A percentile compares a stretch with the other conserved stretches of the same genome.
Evolutionary conservation across 139 green algal genomes (phyloP).

Genomic region (Closterium sp.): DNA sequence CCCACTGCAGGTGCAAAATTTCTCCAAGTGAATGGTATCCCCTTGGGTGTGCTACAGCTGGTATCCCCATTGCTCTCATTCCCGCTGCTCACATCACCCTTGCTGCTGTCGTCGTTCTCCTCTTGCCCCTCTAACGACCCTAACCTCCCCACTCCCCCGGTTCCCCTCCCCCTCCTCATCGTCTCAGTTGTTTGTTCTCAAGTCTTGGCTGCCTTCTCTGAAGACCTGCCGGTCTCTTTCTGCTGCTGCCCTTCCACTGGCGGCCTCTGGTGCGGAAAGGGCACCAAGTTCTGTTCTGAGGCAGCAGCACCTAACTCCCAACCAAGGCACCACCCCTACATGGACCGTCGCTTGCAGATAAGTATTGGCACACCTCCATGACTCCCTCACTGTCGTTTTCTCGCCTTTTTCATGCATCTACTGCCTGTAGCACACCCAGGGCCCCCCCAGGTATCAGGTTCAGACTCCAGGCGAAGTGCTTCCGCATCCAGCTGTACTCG

Average conservation of each 20-base stretch:
- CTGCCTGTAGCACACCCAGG: neutral
- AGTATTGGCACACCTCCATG: neutral
- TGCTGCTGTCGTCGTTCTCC: neutral
- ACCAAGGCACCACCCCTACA: too few relatives aligned
- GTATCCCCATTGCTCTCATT: neutral
- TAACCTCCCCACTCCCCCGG: neutral
- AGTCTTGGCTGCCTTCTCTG: too few relatives aligned
- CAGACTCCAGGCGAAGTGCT: neutral
- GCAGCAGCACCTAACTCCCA: too few relatives aligned
- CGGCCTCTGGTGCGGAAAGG: too few relatives aligned
- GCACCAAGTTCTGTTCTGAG: too few relatives aligned
- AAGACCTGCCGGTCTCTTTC: too few relatives aligned
- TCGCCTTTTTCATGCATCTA: neutral
- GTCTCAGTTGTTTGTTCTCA: too few relatives aligned
- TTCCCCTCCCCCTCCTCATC: too few relatives aligned
- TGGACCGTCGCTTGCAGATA: too few relatives aligned
- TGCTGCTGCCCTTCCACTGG: too few relatives aligned
- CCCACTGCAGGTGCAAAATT: neutral
- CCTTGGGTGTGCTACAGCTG: neutral
- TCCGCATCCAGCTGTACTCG: too few relatives aligned
- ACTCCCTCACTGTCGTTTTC: neutral
- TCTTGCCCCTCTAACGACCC: neutral
- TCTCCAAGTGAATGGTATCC: neutral
- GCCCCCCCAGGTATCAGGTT: neutral
- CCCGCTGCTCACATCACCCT: neutral